phyloP scores from a whole-genome alignment of 2,329 filamentous ascomycete species.

The Sporothrix variecibatus region DNA sequence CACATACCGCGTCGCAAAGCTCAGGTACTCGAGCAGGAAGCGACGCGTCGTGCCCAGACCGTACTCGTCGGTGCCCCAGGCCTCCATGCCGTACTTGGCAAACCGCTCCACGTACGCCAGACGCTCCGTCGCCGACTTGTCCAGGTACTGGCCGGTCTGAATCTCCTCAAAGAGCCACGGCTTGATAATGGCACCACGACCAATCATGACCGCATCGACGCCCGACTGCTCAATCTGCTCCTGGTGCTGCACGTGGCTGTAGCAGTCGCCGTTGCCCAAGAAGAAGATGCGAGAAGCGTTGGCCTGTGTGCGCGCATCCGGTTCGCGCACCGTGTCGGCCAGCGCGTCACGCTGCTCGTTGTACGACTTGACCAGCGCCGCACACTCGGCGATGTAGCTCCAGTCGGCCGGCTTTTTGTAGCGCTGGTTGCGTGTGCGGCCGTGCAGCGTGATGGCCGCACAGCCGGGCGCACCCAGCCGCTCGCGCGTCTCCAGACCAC shows the following conservation, averaged over 20 bases:
- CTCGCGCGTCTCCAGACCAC: slow-evolving; percentile 70
- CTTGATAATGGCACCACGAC: slow-evolving; percentile 93
- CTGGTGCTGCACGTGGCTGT: slow-evolving; percentile 86
- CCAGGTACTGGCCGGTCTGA: slow-evolving; percentile 84
- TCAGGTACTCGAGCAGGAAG: slow-evolving; percentile 94
- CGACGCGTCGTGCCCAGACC: slow-evolving; percentile 87
- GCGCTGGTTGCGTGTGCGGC: slow-evolving; percentile 87
- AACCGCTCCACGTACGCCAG: slow-evolving; percentile 87
- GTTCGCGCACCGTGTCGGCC: slow-evolving; percentile 75
- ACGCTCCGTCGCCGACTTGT: slow-evolving; percentile 89
- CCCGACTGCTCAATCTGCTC: slow-evolving; percentile 72
- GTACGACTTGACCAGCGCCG: slow-evolving; percentile 78
- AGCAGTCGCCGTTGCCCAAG: slow-evolving; percentile 94
- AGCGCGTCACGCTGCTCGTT: slow-evolving; percentile 67
- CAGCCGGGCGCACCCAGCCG: slow-evolving; percentile 76
- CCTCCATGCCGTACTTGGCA: slow-evolving; percentile 83
- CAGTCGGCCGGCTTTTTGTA: slow-evolving; percentile 94
- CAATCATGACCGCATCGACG: slow-evolving; percentile 96
- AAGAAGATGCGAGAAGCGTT: slow-evolving; percentile 77
- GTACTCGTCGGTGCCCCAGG: slow-evolving; percentile 94
- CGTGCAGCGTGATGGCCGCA: slow-evolving; percentile 94
- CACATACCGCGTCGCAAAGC: slow-evolving; percentile 89
- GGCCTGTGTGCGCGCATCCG: slow-evolving; percentile 72
- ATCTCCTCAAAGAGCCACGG: slow-evolving; percentile 99
- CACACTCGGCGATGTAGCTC: slow-evolving; percentile 89